A percentile compares a stretch with the other conserved stretches of the same genome.
These are phyloP conservation scores for Anthostomella pinea DNA, from an alignment of 2,329 filamentous ascomycete genomes.

Conservation along the genomic window DNA sequence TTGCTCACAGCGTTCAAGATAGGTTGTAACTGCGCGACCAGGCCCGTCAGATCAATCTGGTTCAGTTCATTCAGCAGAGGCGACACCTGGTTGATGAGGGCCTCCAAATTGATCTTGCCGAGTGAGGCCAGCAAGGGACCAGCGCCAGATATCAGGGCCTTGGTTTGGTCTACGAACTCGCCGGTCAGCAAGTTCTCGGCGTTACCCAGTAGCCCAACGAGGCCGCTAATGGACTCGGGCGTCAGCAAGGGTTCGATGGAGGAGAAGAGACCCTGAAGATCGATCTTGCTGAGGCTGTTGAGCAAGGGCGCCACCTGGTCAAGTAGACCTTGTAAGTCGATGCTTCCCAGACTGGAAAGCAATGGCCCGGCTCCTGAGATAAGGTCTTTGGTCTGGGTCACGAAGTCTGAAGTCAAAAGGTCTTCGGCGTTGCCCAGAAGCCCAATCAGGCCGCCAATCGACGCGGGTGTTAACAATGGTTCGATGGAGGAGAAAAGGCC, in stretches of 20 bases:
- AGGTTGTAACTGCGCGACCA: constrained; percentile 35
- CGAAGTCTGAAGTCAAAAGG: too few relatives aligned
- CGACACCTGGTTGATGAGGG: constrained; percentile 32
- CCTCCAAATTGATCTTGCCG: constrained; percentile 29
- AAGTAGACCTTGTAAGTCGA: constrained; percentile 31
- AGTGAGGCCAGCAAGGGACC: constrained; percentile 32
- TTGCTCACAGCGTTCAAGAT: constrained; percentile 25
- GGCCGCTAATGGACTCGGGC: too few relatives aligned
- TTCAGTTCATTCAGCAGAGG: constrained; percentile 33
- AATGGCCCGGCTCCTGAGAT: too few relatives aligned
- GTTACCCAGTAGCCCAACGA: too few relatives aligned
- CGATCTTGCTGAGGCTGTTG: constrained; percentile 29
- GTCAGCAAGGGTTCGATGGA: too few relatives aligned
- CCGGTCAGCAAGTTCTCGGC: too few relatives aligned
- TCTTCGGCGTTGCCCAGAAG: too few relatives aligned
- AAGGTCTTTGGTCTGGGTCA: too few relatives aligned
- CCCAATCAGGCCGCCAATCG: constrained; percentile 19
- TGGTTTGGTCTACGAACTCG: constrained; percentile 28
- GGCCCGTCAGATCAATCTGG: constrained; percentile 36
- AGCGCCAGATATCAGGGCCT: too few relatives aligned
- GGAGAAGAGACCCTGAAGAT: too few relatives aligned
- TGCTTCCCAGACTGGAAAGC: too few relatives aligned
- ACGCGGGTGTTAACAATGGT: constrained; percentile 32
- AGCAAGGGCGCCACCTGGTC: constrained; percentile 30
- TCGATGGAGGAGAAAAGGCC: constrained; percentile 30